phyloP scores from a whole-genome alignment of 768 basidiomycete genomes.

The Boletus tylopilopsis region DNA sequence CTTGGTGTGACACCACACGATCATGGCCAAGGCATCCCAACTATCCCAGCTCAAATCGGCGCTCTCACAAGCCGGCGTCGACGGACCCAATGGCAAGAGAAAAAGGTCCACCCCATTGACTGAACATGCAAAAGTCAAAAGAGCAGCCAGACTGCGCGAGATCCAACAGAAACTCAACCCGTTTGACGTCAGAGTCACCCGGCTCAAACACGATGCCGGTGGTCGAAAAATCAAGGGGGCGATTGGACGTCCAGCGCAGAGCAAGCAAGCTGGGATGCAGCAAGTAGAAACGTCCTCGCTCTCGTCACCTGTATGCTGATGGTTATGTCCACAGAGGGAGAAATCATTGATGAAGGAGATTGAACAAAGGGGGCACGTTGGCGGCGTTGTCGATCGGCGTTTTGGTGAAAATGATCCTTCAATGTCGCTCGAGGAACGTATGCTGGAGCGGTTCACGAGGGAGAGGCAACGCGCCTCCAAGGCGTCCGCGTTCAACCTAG shows the following conservation, averaged over 20 bases:
- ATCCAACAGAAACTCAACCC: slow-evolving; percentile 88
- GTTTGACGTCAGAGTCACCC: slow-evolving; percentile 91
- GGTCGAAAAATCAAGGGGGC: slow-evolving; percentile 84
- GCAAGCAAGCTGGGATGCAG: slow-evolving; percentile 88
- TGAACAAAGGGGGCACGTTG: slow-evolving; percentile 74
- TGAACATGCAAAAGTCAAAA: slow-evolving; percentile 82
- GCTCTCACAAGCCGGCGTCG: slow-evolving; percentile 75
- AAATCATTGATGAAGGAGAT: slow-evolving; percentile 87
- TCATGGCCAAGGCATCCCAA: slow-evolving; percentile 74
- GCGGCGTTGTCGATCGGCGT: slow-evolving; percentile 88
- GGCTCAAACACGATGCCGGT: slow-evolving; percentile 89
- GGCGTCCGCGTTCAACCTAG: slow-evolving; percentile 80
- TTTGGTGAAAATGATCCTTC: slow-evolving; percentile 95
- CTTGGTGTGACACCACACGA: not conserved
- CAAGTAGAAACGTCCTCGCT: slow-evolving; percentile 49
- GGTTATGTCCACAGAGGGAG: slow-evolving; percentile 54
- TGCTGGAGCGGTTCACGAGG: slow-evolving; percentile 92
- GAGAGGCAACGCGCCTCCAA: slow-evolving; percentile 81
- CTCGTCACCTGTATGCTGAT: slow-evolving; percentile 5
- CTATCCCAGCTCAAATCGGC: slow-evolving; percentile 87
- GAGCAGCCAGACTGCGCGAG: slow-evolving; percentile 71
- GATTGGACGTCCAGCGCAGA: slow-evolving; percentile 78
- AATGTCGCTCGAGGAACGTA: slow-evolving; percentile 93
- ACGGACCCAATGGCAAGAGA: slow-evolving; percentile 61
- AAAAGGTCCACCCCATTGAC: slow-evolving; percentile 52